phyloP scores from a whole-genome alignment of 768 basidiomycete genomes.

The Boletus pseudo-olivaceus region DNA sequence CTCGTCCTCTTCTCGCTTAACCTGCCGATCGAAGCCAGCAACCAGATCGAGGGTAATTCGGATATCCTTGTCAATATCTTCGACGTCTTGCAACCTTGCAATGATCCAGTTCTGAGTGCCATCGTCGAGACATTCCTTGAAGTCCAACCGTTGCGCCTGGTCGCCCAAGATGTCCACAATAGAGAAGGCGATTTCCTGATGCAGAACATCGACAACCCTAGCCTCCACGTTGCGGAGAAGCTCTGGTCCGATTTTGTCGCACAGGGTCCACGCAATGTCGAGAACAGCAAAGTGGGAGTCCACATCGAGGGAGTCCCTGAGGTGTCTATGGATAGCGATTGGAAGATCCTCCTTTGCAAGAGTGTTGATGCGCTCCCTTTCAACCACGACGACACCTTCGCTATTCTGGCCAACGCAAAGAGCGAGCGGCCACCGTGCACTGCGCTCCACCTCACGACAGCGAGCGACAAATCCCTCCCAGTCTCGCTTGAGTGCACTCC shows the following conservation, averaged over 20 bases:
- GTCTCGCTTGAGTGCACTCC: constrained; percentile 82
- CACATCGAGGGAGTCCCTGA: constrained; percentile 41
- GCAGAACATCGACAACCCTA: constrained; percentile 58
- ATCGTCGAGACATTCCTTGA: constrained; percentile 57
- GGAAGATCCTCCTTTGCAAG: constrained; percentile 67
- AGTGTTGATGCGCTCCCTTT: constrained; percentile 72
- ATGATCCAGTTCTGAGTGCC: constrained; percentile 58
- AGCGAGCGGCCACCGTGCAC: constrained; percentile 75
- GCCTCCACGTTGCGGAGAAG: constrained; percentile 55
- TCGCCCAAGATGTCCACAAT: constrained; percentile 73
- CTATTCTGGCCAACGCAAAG: constrained; percentile 46
- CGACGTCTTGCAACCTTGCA: constrained; percentile 54
- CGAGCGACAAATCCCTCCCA: constrained; percentile 96
- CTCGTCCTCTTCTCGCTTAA: constrained; percentile 78
- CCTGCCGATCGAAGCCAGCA: constrained; percentile 62
- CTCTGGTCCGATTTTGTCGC: constrained; percentile 56
- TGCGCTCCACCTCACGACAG: constrained; percentile 86
- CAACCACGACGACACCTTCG: constrained; percentile 57
- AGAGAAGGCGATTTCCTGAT: constrained; percentile 76
- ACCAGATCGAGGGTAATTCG: constrained; percentile 64
- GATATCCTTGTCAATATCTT: constrained; percentile 53
- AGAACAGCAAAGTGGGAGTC: constrained; percentile 57
- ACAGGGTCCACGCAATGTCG: constrained; percentile 60
- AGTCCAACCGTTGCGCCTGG: constrained; percentile 50
- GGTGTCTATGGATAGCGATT: constrained; percentile 50